Evolutionary conservation across 805 yeast genomes (phyloP).

Genomic region (Candida coquimbonensis): DNA sequence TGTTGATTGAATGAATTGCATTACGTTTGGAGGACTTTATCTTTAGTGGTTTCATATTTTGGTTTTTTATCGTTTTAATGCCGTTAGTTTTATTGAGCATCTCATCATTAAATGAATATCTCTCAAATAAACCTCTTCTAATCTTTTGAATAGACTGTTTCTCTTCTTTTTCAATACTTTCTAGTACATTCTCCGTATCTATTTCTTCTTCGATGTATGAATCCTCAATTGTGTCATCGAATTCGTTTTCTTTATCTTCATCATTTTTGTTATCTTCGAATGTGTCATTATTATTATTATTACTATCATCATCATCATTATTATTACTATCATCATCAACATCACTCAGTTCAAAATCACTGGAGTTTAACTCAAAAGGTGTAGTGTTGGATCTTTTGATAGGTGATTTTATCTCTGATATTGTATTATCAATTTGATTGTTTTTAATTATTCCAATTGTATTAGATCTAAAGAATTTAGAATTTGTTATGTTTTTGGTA

Average conservation of each 20-base stretch:
- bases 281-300: not conserved
- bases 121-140: too few relatives aligned
- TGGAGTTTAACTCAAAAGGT: slow-evolving; percentile 9
- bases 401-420: too few relatives aligned
- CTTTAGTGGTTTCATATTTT: too few relatives aligned
- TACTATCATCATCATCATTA: slow-evolving; percentile 15
- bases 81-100: too few relatives aligned
- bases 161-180: too few relatives aligned
- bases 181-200: too few relatives aligned
- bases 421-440: not conserved
- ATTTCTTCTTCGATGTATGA: not conserved
- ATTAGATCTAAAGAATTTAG: slow-evolving; percentile 13
- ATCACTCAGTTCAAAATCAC: slow-evolving; percentile 24
- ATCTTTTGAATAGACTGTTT: too few relatives aligned
- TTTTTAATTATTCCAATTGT: slow-evolving; percentile 1
- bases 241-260: not conserved
- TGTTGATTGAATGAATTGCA: too few relatives aligned
- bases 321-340: slow-evolving; percentile 12
- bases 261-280: not conserved
- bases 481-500: slow-evolving; percentile 7
- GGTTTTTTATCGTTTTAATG: too few relatives aligned
- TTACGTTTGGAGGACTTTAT: too few relatives aligned
- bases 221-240: not conserved
- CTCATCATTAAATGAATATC: too few relatives aligned
- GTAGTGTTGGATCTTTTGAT: too few relatives aligned